Conservation (phyloP, 768 basidiomycete species). For the Tubosaeta brunneosetosa region DNA sequence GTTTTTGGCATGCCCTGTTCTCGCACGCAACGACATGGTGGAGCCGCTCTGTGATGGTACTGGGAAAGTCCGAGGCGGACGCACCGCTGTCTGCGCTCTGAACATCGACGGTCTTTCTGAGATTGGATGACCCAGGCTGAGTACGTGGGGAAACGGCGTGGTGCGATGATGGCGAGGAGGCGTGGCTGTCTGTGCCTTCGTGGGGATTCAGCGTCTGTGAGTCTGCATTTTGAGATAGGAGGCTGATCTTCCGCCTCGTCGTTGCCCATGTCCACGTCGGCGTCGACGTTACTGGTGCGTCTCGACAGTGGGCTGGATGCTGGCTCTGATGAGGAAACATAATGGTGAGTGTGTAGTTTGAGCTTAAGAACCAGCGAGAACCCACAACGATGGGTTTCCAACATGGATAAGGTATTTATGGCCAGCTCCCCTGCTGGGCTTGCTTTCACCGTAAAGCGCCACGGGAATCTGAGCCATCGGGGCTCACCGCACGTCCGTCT, state of each 20-base stretch:
- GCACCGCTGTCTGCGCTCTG: neutral
- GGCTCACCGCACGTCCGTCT: too few relatives aligned
- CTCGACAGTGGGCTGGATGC: constrained; percentile 17
- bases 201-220: neutral
- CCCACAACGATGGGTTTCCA: too few relatives aligned
- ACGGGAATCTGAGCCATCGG: too few relatives aligned
- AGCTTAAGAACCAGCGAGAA: neutral
- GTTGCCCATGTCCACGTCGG: constrained; percentile 18
- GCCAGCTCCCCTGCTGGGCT: too few relatives aligned
- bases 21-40: neutral
- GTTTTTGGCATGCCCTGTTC: neutral
- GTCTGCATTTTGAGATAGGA: constrained; percentile 26
- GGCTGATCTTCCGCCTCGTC: constrained; percentile 15
- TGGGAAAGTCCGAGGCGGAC: constrained; percentile 18
- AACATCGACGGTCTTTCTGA: neutral
- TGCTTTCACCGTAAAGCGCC: too few relatives aligned
- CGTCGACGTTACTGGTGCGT: constrained; percentile 5
- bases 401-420: too few relatives aligned
- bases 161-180: constrained; percentile 2
- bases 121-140: constrained; percentile 2
- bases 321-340: constrained; percentile 12
- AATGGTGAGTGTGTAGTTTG: constrained; percentile 1
- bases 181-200: constrained; percentile 19
- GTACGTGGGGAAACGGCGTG: constrained; percentile 3
- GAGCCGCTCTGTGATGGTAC: constrained; percentile 15